Conservation (phyloP, 305 asterid genomes). For the Caryopteris hybrid region DNA sequence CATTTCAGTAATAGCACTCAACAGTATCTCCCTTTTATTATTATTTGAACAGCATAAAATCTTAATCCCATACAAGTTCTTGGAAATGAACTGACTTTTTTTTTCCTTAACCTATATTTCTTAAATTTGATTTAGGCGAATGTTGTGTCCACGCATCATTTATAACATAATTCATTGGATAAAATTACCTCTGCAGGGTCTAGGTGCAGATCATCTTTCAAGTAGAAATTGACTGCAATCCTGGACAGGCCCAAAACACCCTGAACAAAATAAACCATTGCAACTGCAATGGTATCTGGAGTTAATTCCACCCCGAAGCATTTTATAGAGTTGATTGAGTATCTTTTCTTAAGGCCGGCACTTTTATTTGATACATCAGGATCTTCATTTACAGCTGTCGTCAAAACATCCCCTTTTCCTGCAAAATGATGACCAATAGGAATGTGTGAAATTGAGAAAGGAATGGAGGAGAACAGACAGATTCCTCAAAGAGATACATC, state of each 20-base stretch:
- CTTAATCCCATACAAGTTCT: background rate
- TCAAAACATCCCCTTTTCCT: slow-evolving; percentile 49
- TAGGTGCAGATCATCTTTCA: slow-evolving; percentile 92
- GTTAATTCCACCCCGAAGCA: slow-evolving; percentile 83
- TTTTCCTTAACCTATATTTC: background rate
- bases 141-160: background rate
- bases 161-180: slow-evolving; percentile 12
- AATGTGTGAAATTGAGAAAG: background rate
- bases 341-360: slow-evolving; percentile 41
- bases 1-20: background rate
- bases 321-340: slow-evolving; percentile 43
- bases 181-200: slow-evolving; percentile 93
- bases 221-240: slow-evolving; percentile 87
- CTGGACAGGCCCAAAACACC: slow-evolving; percentile 90
- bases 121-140: background rate
- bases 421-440: slow-evolving; percentile 24
- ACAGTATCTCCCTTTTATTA: background rate
- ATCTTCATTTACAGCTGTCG: slow-evolving; percentile 43
- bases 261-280: slow-evolving; percentile 97
- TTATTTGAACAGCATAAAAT: background rate
- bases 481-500: background rate
- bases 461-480: background rate
- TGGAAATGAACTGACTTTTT: background rate
- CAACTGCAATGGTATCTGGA: slow-evolving; percentile 90
- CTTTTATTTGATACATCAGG: slow-evolving; percentile 39